A percentile compares a stretch with the other conserved stretches of the same genome.
Conservation (phyloP, 1,284 basidiomycete genomes). For the Pholiota adiposa region DNA sequence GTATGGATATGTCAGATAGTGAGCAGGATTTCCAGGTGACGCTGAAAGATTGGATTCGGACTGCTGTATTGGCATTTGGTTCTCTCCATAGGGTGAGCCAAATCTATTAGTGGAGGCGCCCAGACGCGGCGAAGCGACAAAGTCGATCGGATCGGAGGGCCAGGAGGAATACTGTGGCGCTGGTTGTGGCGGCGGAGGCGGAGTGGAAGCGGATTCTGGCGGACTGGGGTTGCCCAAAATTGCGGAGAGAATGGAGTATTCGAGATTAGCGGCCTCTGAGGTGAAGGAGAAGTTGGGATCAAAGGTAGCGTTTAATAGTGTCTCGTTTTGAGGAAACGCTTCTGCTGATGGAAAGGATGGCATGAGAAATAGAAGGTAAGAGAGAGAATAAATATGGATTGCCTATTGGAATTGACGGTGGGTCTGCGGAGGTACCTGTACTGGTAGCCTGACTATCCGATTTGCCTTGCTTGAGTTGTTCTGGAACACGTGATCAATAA, state of each 20-base stretch:
- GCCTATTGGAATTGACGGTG: conserved; percentile 32
- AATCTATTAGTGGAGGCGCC: conserved; percentile 31
- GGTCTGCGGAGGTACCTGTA: conserved; percentile 26
- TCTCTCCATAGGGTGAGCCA: conserved; percentile 36
- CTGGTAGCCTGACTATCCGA: conserved; percentile 27
- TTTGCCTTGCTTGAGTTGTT: conserved; percentile 63
- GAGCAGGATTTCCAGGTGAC: conserved; percentile 38
- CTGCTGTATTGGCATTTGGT: conserved; percentile 43
- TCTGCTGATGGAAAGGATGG: conserved; percentile 40
- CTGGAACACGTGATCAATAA: conserved; percentile 51
- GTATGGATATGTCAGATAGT: conserved; percentile 52
- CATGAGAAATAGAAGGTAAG: conserved; percentile 7
- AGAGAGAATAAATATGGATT: conserved; percentile 13
- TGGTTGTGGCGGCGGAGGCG: conserved; percentile 43
- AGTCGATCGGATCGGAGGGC: conserved; percentile 46
- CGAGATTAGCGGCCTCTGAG: conserved; percentile 87
- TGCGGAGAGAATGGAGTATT: conserved; percentile 91
- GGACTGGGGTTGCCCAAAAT: conserved; percentile 83
- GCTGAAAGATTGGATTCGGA: conserved; percentile 41
- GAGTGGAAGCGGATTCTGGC: conserved; percentile 52
- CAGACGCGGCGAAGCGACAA: conserved; percentile 45
- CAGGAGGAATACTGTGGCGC: conserved; percentile 47
- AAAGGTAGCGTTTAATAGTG: conserved; percentile 65
- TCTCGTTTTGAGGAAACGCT: conserved; percentile 55
- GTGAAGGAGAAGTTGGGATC: conserved; percentile 74